Conservation (phyloP, 1,139 yeast genomes). For the Yamadazyma diddensiae region DNA sequence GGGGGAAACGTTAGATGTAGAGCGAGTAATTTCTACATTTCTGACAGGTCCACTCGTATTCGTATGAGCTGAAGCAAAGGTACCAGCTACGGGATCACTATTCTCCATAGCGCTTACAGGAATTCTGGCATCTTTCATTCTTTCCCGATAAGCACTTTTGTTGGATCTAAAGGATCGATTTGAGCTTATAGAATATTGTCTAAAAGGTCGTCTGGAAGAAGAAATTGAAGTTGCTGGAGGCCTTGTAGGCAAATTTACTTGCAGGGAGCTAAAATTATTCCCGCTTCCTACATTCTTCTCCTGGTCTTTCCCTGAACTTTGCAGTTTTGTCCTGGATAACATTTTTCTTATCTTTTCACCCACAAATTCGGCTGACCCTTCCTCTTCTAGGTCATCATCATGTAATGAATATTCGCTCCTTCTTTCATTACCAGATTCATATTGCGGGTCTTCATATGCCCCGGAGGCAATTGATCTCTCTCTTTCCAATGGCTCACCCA, state of each 20-base stretch:
- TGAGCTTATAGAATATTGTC: conserved; percentile 13
- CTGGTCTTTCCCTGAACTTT: conserved; percentile 4
- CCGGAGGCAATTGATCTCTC: conserved; percentile 58
- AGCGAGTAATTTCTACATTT: neutral
- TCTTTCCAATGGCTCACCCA: conserved; percentile 59
- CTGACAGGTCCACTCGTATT: neutral
- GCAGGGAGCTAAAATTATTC: neutral
- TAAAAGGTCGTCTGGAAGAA: conserved; percentile 5
- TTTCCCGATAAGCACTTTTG: conserved; percentile 12
- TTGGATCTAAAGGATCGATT: conserved; percentile 10
- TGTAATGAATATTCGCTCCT: no score
- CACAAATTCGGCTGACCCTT: conserved; percentile 25
- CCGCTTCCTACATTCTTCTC: conserved; percentile 5
- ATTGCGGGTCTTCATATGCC: conserved; percentile 2
- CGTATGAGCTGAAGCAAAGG: conserved; percentile 2
- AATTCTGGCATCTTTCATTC: conserved; percentile 18
- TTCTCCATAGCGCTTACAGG: conserved; percentile 14
- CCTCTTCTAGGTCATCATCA: conserved; percentile 6
- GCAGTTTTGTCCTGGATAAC: conserved; percentile 10
- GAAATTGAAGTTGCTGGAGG: neutral
- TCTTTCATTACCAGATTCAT: conserved; percentile 6
- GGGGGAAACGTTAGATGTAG: conserved; percentile 1
- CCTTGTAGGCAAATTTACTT: neutral
- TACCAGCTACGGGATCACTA: conserved; percentile 21
- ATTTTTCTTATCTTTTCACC: conserved; percentile 19